Percentiles rank a stretch among this genome's conserved stretches.
phyloP scores from a whole-genome alignment of 2,329 filamentous ascomycete species.

The Clarireedia paspali region DNA sequence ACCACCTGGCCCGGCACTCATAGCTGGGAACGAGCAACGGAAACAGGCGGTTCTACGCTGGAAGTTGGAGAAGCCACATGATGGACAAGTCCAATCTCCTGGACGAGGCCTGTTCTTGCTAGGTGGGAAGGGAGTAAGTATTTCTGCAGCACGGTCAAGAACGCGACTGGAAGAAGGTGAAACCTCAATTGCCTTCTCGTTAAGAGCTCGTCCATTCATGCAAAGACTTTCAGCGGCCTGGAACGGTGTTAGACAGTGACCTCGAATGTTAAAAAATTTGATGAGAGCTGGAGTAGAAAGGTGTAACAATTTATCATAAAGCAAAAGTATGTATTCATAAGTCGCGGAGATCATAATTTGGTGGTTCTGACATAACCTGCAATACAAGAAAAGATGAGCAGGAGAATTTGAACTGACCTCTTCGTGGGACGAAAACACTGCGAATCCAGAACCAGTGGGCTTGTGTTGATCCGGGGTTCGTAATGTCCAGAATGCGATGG shows the following conservation, averaged over 20 bases:
- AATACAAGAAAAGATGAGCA: slow-evolving; percentile 23
- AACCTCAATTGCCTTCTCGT: slow-evolving; percentile 98
- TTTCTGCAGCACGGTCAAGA: slow-evolving; percentile 89
- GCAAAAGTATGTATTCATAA: slow-evolving; percentile 25
- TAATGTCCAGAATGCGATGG: slow-evolving; percentile 98
- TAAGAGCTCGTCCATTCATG: slow-evolving; percentile 97
- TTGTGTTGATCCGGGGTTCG: slow-evolving; percentile 98
- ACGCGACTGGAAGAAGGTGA: slow-evolving; percentile 96
- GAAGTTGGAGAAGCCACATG: slow-evolving; percentile 98
- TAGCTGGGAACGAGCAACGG: slow-evolving; percentile 97
- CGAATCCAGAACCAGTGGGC: slow-evolving; percentile 96
- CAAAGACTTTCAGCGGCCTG: slow-evolving; percentile 95
- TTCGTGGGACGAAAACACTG: slow-evolving; percentile 97
- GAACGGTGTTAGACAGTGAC: slow-evolving; percentile 28
- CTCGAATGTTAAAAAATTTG: slow-evolving; percentile 27
- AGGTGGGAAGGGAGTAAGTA: slow-evolving; percentile 92
- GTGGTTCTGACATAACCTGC: slow-evolving; percentile 20
- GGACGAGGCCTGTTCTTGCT: slow-evolving; percentile 97
- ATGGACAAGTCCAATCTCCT: slow-evolving; percentile 98
- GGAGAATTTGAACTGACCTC: slow-evolving; percentile 54
- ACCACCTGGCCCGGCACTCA: slow-evolving; percentile 63
- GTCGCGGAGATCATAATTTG: slow-evolving; percentile 23
- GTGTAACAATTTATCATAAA: slow-evolving; percentile 25
- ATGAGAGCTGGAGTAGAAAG: slow-evolving; percentile 16
- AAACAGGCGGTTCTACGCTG: slow-evolving; percentile 97